Percentiles rank a stretch among this genome's conserved stretches.
phyloP scores from a whole-genome alignment of 371 early-diverging fungal genomes.

The Gilbertella persicaria region DNA sequence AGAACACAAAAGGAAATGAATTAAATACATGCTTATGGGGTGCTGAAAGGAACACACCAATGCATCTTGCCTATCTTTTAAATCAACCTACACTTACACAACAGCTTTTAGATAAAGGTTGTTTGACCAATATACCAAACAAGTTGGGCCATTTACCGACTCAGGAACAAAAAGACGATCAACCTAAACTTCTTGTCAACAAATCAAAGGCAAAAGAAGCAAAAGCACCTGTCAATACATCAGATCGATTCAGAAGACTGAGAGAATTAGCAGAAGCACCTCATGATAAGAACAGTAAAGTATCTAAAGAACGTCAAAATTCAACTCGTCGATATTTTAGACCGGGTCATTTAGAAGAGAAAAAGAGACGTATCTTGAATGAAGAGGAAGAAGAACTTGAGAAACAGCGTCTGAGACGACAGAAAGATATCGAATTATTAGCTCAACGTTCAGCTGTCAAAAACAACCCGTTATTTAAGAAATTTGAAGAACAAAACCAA shows the following conservation, averaged over 20 bases:
- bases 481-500: conserved; percentile 25
- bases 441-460: conserved; percentile 38
- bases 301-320: conserved; percentile 26
- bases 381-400: conserved; percentile 39
- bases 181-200: conserved; percentile 18
- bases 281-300: conserved; percentile 7
- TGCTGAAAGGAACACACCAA: conserved; percentile 18
- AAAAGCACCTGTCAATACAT: conserved; percentile 5
- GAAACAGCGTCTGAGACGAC: conserved; percentile 21
- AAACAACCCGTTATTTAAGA: conserved; percentile 35
- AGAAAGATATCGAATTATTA: conserved; percentile 28
- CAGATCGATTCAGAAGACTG: conserved; percentile 31
- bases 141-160: conserved; percentile 16
- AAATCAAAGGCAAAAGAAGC: conserved; percentile 7
- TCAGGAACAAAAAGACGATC: conserved; percentile 4
- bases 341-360: conserved; percentile 38
- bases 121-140: conserved; percentile 12
- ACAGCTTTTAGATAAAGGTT: conserved; percentile 16
- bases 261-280: conserved; percentile 33
- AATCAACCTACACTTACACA: conserved; percentile 18
- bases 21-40: conserved; percentile 27
- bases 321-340: conserved; percentile 34
- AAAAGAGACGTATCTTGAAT: conserved; percentile 26
- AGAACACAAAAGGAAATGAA: conserved; percentile 21
- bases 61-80: conserved; percentile 26